phyloP scores from a whole-genome alignment of 176 grass and related monocot genomes.

The Pharus latifolius region DNA sequence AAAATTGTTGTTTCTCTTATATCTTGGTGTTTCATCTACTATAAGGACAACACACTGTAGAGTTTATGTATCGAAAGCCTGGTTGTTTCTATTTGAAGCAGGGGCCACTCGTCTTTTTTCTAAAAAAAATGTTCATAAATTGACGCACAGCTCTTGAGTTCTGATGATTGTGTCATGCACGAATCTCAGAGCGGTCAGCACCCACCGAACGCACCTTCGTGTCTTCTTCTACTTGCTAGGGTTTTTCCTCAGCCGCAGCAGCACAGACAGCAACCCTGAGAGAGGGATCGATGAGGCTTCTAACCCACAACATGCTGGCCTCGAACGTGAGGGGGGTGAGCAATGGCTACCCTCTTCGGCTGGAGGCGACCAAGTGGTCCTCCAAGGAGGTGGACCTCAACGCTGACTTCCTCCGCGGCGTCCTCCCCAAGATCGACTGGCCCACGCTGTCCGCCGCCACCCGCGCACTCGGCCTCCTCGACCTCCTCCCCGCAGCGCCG shows the following conservation, averaged over 20 bases:
- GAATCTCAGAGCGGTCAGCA: not conserved
- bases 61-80: no score
- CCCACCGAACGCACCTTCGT: not conserved
- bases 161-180: no score
- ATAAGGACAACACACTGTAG: no score
- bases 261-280: not conserved
- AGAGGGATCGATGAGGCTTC: conserved; percentile 52
- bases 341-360: conserved; percentile 66
- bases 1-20: no score
- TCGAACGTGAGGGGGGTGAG: conserved; percentile 64
- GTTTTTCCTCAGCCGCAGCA: conserved; percentile 12
- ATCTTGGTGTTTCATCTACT: no score
- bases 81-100: no score
- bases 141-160: no score
- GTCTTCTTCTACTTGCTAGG: not conserved
- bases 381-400: conserved; percentile 92
- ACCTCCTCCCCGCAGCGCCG: conserved; percentile 36
- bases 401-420: conserved; percentile 83
- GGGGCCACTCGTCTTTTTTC: no score
- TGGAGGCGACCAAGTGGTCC: conserved; percentile 51
- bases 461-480: conserved; percentile 32
- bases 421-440: conserved; percentile 94
- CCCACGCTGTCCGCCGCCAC: conserved; percentile 54
- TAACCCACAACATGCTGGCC: conserved; percentile 85
- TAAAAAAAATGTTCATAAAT: no score